Percentiles rank a stretch among this genome's conserved stretches.
Conservation (phyloP, 768 basidiomycete genomes). For the Tylopilus subfusipes region DNA sequence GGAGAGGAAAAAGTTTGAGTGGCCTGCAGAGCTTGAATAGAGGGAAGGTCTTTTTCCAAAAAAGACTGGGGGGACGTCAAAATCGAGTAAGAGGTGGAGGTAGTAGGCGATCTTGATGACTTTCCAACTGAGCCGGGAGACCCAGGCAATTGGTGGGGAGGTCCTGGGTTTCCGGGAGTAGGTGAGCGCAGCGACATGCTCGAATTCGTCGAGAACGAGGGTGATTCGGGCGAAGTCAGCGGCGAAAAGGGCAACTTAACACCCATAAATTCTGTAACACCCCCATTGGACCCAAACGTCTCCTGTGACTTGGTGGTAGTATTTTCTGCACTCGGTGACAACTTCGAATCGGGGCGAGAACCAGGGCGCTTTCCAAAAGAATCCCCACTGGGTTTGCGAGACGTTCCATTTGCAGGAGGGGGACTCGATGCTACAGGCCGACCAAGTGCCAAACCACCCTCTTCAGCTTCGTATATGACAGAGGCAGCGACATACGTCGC, state of each 20-base stretch:
- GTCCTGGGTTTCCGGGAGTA: slow-evolving; percentile 13
- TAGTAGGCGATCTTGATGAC: slow-evolving; percentile 20
- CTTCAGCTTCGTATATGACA: slow-evolving; percentile 19
- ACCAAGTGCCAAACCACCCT: slow-evolving; percentile 13
- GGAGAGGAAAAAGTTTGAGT: slow-evolving; percentile 7
- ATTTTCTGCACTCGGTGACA: slow-evolving; percentile 29
- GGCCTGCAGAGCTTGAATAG: slow-evolving; percentile 31
- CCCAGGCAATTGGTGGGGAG: slow-evolving; percentile 13
- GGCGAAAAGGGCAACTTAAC: slow-evolving; percentile 32
- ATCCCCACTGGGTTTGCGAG: slow-evolving; percentile 35
- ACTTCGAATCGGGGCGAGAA: slow-evolving; percentile 41
- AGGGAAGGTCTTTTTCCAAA: slow-evolving; percentile 32
- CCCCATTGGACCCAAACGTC: slow-evolving; percentile 6
- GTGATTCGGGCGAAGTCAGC: slow-evolving; percentile 28
- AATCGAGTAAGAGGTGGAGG: slow-evolving; percentile 29
- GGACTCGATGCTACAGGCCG: slow-evolving; percentile 26
- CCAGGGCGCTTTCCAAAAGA: slow-evolving; percentile 28
- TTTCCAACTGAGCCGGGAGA: slow-evolving; percentile 15
- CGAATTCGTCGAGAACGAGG: slow-evolving; percentile 31
- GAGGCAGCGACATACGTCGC: slow-evolving; percentile 16
- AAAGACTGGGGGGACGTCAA: slow-evolving; percentile 37
- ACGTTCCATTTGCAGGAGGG: slow-evolving; percentile 19
- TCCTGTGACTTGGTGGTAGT: slow-evolving; percentile 20
- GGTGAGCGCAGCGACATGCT: slow-evolving; percentile 24
- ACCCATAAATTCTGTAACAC: slow-evolving; percentile 26